Conservation (phyloP, 805 yeast genomes). For the Danielia reshetovae region DNA sequence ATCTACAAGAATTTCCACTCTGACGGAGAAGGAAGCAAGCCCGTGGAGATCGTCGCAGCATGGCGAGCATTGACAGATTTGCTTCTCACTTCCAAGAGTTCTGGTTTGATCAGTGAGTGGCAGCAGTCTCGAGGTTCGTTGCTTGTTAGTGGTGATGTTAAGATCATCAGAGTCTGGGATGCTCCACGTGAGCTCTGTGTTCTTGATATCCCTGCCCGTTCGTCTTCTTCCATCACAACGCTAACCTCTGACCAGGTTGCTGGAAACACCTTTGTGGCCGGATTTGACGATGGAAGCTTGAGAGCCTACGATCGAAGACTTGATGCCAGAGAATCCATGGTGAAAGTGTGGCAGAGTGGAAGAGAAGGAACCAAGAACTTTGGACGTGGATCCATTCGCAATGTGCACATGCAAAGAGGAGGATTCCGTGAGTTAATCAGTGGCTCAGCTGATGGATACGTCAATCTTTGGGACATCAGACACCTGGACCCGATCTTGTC, state of each 20-base stretch:
- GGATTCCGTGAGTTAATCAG: conserved; percentile 87
- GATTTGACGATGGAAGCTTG: conserved; percentile 85
- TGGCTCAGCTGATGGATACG: conserved; percentile 77
- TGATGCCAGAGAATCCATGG: conserved; percentile 82
- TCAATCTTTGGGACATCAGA: conserved; percentile 90
- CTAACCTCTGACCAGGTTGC: conserved; percentile 94
- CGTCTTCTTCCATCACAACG: conserved; percentile 82
- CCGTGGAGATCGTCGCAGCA: conserved; percentile 65
- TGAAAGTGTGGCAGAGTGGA: conserved; percentile 64
- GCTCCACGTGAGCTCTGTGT: conserved; percentile 89
- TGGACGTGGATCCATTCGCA: conserved; percentile 56
- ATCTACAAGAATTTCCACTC: conserved; percentile 71
- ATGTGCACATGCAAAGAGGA: conserved; percentile 94
- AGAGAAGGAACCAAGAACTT: conserved; percentile 21
- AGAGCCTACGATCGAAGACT: conserved; percentile 88
- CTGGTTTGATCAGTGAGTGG: conserved; percentile 91
- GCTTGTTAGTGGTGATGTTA: conserved; percentile 91
- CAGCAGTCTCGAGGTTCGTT: conserved; percentile 92
- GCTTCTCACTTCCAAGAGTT: conserved; percentile 71
- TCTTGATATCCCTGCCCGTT: conserved; percentile 85
- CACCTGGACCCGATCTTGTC: conserved; percentile 63
- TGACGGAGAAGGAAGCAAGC: conserved; percentile 22
- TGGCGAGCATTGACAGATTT: conserved; percentile 94
- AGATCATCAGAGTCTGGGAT: conserved; percentile 91
- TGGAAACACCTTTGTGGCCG: conserved; percentile 85